Conservation (phyloP, 2,329 filamentous ascomycete species). For the Arthrinium puccinioides region DNA sequence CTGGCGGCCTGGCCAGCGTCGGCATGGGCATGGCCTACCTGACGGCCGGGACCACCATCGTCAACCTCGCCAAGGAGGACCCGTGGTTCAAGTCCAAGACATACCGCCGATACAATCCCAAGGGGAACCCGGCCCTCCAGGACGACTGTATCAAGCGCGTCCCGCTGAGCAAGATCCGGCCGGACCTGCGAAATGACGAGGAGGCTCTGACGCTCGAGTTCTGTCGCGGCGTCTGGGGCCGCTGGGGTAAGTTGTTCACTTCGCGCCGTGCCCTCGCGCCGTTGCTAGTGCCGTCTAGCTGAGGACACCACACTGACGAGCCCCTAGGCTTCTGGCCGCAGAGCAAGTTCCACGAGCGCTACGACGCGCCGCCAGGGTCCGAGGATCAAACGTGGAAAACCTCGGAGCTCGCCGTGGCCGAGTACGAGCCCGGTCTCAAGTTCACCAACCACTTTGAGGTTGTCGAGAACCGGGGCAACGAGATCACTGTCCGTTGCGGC, state of each 20-base stretch:
- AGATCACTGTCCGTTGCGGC: constrained; percentile 23
- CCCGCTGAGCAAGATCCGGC: constrained; percentile 55
- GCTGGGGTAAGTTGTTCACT: constrained; percentile 43
- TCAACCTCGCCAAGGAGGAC: constrained; percentile 51
- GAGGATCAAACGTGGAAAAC: constrained; percentile 21
- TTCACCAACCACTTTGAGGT: constrained; percentile 27
- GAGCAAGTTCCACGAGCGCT: constrained; percentile 21
- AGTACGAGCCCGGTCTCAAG: constrained; percentile 17
- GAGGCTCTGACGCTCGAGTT: constrained; percentile 54
- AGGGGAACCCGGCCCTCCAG: constrained; percentile 53
- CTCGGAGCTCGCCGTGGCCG: constrained; percentile 18
- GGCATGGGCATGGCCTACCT: constrained; percentile 42
- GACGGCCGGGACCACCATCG: constrained; percentile 46
- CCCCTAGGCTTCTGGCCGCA: constrained; percentile 39
- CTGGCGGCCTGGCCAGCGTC: constrained; percentile 40
- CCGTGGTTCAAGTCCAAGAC: constrained; percentile 51
- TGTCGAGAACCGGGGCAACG: constrained; percentile 18
- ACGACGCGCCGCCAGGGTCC: constrained; percentile 21
- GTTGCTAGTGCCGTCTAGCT: no score
- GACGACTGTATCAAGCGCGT: constrained; percentile 59
- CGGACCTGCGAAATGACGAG: constrained; percentile 56
- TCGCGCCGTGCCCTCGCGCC: neutral
- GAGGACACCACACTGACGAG: no score
- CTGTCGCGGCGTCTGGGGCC: constrained; percentile 61
- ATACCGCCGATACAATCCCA: constrained; percentile 54